Base-by-base conservation (phyloP, 768 basidiomycete genomes). In the Fomitopsis pulvina region DNA sequence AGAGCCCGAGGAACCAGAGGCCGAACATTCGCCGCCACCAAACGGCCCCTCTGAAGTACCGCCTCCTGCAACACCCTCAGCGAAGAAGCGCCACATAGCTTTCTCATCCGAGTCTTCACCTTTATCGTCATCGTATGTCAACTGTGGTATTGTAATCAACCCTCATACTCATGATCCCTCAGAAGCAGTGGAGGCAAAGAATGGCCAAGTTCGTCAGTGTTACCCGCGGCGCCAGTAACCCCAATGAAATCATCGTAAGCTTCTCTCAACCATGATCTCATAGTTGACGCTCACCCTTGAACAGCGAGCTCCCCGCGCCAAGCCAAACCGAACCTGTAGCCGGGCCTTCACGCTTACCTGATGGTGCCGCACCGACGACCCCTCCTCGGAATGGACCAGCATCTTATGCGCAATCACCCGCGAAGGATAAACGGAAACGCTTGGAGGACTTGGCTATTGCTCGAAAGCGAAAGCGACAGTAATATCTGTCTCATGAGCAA, bases 391-490 rank as follows among this genome's bases (percentile, higher is more conserved):
- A 27, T 8, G 40, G 18, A 32, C 43, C 46, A 12, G 52, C 48
- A 16, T 55, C 57, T 2, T 71, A 66, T 52, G 54, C 61, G 1
- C 40, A 63, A 24, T 69, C 68, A 11, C 68, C 70, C 4, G 50
- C 47, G 5, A 60, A 59, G 25, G 66, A 62, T 42, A 74, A 71
- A 54, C 56, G 68, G 30, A 68, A 62, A 52, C 58, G 54, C 26
- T 34, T 71, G 54, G 63, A 66, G 47, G 52, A 65, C 26, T 56
- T 73, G 20, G 70, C 64, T 7, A 62, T 62, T 53, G 63, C 30
- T 43, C 53, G 52, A 52, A 53, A 44, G 39, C 42, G 37, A 29
- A 55, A 59, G 43, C 62, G 51, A 43, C 53, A 38, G 18, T 49
- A 41, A 18, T 20, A 25, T 18, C 29, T 16, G 14, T 37, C 14